Evolutionary conservation across 306 rosid species (phyloP).

Genomic region (Castanopsis chinensis): DNA sequence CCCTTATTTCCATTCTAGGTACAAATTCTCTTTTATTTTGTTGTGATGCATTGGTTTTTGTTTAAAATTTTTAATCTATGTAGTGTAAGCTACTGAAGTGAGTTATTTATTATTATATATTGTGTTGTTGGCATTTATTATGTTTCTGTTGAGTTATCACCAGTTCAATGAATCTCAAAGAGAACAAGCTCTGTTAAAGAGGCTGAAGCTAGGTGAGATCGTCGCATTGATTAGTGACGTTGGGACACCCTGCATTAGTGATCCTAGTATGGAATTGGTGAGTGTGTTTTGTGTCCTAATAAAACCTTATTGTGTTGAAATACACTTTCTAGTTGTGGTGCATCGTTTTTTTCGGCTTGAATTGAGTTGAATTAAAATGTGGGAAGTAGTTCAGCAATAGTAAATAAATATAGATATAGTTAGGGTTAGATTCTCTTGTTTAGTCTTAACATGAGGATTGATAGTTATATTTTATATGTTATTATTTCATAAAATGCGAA

Average conservation of each 20-base stretch:
- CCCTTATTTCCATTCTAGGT: too few relatives aligned
- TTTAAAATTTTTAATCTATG: too few relatives aligned
- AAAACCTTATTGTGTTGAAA: not conserved
- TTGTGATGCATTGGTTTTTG: too few relatives aligned
- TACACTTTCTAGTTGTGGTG: not conserved
- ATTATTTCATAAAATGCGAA: not conserved
- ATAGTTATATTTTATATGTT: not conserved
- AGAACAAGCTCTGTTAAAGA: slow-evolving; percentile 71
- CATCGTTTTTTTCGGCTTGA: not conserved
- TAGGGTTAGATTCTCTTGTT: not conserved
- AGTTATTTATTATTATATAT: too few relatives aligned
- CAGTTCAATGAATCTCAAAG: slow-evolving; percentile 86
- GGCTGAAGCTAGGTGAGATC: slow-evolving; percentile 81
- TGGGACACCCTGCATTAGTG: slow-evolving; percentile 90
- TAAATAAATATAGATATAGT: not conserved
- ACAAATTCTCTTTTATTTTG: too few relatives aligned
- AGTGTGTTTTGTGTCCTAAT: slow-evolving; percentile 9
- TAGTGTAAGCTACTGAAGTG: too few relatives aligned
- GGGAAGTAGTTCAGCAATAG: not conserved
- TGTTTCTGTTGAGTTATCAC: slow-evolving; percentile 70
- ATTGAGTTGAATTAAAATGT: not conserved
- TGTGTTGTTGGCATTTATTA: too few relatives aligned
- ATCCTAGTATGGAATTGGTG: slow-evolving; percentile 91
- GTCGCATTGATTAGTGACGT: slow-evolving; percentile 87
- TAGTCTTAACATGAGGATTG: not conserved